phyloP scores from a whole-genome alignment of 2,329 filamentous ascomycete species.

The Meredithiella fracta region DNA sequence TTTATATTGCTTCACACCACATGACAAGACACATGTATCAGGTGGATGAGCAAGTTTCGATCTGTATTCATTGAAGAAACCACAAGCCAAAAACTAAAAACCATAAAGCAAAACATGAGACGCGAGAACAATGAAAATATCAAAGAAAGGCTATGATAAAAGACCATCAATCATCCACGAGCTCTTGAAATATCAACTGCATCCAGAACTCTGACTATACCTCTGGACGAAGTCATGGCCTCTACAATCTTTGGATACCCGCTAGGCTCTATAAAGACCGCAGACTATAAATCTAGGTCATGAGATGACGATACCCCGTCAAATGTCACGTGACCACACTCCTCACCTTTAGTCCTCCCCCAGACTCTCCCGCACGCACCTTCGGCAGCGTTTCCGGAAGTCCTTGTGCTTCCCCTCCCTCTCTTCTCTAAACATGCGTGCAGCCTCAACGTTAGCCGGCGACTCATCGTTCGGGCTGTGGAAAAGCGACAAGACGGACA shows the following conservation, averaged over 20 bases:
- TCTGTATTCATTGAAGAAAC: background rate
- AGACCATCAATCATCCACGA: background rate
- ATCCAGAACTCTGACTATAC: too few relatives aligned
- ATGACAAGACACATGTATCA: too few relatives aligned
- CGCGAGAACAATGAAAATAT: background rate
- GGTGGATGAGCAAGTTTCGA: background rate
- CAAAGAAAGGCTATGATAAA: background rate
- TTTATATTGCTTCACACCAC: background rate
- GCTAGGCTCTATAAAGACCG: too few relatives aligned
- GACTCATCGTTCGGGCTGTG: slow-evolving; percentile 89
- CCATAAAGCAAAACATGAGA: slow-evolving; percentile 3
- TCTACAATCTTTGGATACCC: too few relatives aligned
- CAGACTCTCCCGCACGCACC: slow-evolving; percentile 65
- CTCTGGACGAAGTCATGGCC: too few relatives aligned
- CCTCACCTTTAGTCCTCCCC: slow-evolving; percentile 42
- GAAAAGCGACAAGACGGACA: slow-evolving; percentile 85
- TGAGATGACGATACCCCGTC: too few relatives aligned
- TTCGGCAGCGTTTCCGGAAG: slow-evolving; percentile 63
- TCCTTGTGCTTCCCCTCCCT: slow-evolving; percentile 42
- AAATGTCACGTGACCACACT: too few relatives aligned
- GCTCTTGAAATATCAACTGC: background rate
- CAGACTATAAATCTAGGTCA: too few relatives aligned
- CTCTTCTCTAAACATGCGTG: slow-evolving; percentile 72
- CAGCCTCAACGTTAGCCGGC: slow-evolving; percentile 88
- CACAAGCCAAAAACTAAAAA: too few relatives aligned